phyloP scores from a whole-genome alignment of 192 early-diverging fungal genomes.

The Rhizophagus clarus region DNA sequence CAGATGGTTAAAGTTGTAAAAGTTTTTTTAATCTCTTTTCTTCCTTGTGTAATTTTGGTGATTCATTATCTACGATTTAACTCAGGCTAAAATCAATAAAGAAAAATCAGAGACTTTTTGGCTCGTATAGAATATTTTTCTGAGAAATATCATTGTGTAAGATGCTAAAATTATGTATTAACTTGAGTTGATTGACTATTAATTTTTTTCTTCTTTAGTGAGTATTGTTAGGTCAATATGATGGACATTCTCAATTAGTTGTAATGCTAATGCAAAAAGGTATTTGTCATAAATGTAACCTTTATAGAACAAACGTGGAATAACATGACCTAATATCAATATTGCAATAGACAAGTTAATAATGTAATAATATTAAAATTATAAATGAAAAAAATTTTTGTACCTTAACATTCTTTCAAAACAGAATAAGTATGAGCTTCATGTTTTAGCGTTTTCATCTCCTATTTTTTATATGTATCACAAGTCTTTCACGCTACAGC shows the following conservation, averaged over 20 bases:
- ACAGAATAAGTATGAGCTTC: constrained; percentile 12
- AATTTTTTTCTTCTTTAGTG: constrained; percentile 5
- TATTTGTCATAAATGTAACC: constrained; percentile 13
- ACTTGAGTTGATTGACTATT: constrained; percentile 20
- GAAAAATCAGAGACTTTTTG: background rate
- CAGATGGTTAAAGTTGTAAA: constrained; percentile 21
- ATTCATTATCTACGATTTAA: background rate
- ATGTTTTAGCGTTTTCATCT: constrained; percentile 1
- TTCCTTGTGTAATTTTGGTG: constrained; percentile 11
- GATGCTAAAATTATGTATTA: constrained; percentile 13
- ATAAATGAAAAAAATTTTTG: constrained; percentile 4
- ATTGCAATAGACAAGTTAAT: constrained; percentile 28
- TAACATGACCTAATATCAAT: constrained; percentile 10
- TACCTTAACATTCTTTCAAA: constrained; percentile 26
- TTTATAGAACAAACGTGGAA: constrained; percentile 19
- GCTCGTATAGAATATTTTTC: constrained; percentile 8
- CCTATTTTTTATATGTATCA: constrained; percentile 6
- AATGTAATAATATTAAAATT: background rate
- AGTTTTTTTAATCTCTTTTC: constrained; percentile 20
- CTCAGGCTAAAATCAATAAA: constrained; percentile 15
- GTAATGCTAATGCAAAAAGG: constrained; percentile 11
- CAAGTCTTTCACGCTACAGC: constrained; percentile 16
- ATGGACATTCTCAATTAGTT: constrained; percentile 1
- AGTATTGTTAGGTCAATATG: background rate
- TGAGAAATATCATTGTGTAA: background rate